phyloP scores from a whole-genome alignment of 148 eudicot species.

The Simmondsia chinensis region DNA sequence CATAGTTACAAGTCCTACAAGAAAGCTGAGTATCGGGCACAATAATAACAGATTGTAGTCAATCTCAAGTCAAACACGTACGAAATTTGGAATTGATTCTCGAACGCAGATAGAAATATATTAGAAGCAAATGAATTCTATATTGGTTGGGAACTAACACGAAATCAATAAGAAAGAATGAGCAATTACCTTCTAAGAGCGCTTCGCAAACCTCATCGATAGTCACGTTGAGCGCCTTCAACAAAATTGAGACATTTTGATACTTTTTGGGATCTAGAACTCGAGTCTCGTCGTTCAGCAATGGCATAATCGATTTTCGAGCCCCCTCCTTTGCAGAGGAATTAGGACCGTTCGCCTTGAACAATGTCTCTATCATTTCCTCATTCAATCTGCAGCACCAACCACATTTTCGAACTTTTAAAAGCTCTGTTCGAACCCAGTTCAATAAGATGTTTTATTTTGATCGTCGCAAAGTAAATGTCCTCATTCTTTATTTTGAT shows the following conservation, averaged over 20 bases:
- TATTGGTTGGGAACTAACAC: neutral
- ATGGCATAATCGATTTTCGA: slow-evolving; percentile 14
- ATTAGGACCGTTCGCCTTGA: slow-evolving; percentile 40
- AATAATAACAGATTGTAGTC: too few relatives aligned
- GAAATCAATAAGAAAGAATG: neutral
- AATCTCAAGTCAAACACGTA: too few relatives aligned
- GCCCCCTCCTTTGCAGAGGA: slow-evolving; percentile 25
- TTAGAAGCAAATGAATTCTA: too few relatives aligned
- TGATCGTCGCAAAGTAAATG: too few relatives aligned
- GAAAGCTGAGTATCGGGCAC: too few relatives aligned
- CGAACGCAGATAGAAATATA: too few relatives aligned
- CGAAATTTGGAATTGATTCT: too few relatives aligned
- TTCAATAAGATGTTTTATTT: too few relatives aligned
- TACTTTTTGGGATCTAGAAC: slow-evolving; percentile 71
- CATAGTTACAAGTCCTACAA: too few relatives aligned
- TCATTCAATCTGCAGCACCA: slow-evolving; percentile 62
- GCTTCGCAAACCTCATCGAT: slow-evolving; percentile 64
- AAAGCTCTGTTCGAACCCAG: neutral
- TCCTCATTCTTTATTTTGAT: too few relatives aligned
- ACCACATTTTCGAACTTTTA: neutral
- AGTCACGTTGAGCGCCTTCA: slow-evolving; percentile 64
- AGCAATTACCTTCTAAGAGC: slow-evolving; percentile 47
- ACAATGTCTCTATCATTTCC: slow-evolving; percentile 86
- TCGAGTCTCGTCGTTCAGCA: slow-evolving; percentile 33
- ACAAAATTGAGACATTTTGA: slow-evolving; percentile 61